phyloP scores from a whole-genome alignment of 257 asterid species.

The Coffea eugenioides region DNA sequence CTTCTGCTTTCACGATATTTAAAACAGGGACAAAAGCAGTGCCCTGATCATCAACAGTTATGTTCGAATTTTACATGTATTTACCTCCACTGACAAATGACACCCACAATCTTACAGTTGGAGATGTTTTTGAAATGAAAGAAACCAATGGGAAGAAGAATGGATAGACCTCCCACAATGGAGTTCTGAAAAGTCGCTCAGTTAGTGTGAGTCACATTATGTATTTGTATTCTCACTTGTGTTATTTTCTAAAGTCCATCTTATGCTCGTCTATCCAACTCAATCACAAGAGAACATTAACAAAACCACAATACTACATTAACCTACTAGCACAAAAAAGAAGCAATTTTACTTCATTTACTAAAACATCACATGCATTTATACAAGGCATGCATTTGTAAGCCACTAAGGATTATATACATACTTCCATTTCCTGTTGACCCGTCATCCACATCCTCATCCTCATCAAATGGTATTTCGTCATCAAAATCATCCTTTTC shows the following conservation, averaged over 20 bases:
- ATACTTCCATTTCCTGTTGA: conserved; percentile 40
- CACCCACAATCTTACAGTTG: background rate
- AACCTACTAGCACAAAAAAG: background rate
- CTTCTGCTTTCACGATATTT: background rate
- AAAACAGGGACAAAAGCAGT: too few relatives aligned
- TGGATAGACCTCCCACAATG: background rate
- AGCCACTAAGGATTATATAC: conserved; percentile 14
- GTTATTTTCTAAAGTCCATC: background rate
- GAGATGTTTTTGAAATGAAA: background rate
- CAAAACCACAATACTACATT: background rate
- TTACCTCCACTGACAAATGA: background rate
- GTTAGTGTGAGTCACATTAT: background rate
- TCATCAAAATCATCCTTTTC: conserved; percentile 89
- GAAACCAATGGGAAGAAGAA: background rate
- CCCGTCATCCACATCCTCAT: conserved; percentile 37
- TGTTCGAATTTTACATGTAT: too few relatives aligned
- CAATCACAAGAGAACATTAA: background rate
- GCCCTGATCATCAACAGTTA: too few relatives aligned
- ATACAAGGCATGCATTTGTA: background rate
- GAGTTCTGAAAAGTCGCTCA: background rate
- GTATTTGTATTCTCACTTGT: background rate
- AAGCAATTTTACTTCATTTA: background rate
- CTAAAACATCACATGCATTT: background rate
- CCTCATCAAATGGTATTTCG: conserved; percentile 61
- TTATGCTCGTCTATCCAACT: background rate